Base-by-base conservation (phyloP, 306 rosid genomes). In the Casuarina glauca region DNA sequence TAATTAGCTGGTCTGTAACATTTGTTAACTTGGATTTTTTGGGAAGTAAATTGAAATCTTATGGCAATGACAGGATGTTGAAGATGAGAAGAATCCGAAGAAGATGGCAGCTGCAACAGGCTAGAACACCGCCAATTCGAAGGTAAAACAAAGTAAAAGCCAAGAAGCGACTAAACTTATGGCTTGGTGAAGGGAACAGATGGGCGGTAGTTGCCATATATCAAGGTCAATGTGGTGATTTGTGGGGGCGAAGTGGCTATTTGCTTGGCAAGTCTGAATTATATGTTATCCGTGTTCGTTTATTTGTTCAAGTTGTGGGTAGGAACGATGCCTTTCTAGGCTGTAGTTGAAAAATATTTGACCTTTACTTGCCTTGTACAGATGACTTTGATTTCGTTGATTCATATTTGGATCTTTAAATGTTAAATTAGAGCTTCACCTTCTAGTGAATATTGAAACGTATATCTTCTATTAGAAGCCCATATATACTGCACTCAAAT, bases 11-110 rank as follows among this genome's bases (percentile, higher is more conserved):
- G 71, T 35, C 1, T 6, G 32, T 41, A 16, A 42, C 42, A 11
- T 41, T 66, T 66, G 7, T 66, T 66, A 41, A 26, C 71, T 66
- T 61, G 43, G 17, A 61, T 61, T 10, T 35, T 16, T 61, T 61
- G 46, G 50, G 9, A 66, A 66, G 13, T 69, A 15, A 48, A 75
- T 72, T 69, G 36, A 78, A 42, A 45, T 78, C 51, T 38, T 32
- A 58, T 45, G 74, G 19, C 46, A 80, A 62, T 84, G 78, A 62
- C 89, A 96, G 99, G 99, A 93, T 74, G 97, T 90, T 78, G 99
- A 93, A 82, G 99, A 91, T 62, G 98, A 91, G 81, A 90, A 90
- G 82, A 79, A 71, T 32, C 75, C 9, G 8, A 86, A 87, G 84
- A 87, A 79, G 76, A 51, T 84, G 72, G 80, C 80, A 73, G 70